A percentile compares a stretch with the other conserved stretches of the same genome.
Conservation (phyloP, 2,329 filamentous ascomycete genomes). For the Fusarium xyrophilum region DNA sequence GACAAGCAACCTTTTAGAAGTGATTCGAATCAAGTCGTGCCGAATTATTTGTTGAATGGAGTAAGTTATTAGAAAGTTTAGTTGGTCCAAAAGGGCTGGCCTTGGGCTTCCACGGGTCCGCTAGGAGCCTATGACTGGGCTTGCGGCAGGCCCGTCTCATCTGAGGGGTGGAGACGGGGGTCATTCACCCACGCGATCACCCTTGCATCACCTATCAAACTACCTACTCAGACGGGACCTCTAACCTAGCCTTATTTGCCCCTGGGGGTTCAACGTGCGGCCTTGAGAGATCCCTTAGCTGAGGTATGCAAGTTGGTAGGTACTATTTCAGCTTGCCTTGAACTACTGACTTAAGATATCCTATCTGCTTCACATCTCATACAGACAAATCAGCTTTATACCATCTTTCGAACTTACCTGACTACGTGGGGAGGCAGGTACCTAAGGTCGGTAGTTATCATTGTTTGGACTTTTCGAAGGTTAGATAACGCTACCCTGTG, state of each 20-base stretch:
- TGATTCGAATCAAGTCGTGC: slow-evolving; percentile 8
- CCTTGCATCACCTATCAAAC: slow-evolving; percentile 24
- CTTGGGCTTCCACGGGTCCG: neutral
- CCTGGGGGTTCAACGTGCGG: neutral
- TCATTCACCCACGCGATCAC: slow-evolving; percentile 35
- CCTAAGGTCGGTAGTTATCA: too few relatives aligned
- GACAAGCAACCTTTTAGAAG: neutral
- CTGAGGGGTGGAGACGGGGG: slow-evolving; percentile 27
- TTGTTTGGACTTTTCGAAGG: neutral
- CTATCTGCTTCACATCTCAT: neutral
- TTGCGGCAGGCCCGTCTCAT: slow-evolving; percentile 8
- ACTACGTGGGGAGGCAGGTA: neutral
- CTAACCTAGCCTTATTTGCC: neutral
- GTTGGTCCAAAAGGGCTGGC: slow-evolving; percentile 10
- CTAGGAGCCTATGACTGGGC: slow-evolving; percentile 7
- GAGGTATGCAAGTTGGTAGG: neutral
- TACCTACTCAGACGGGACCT: neutral
- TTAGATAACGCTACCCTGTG: neutral
- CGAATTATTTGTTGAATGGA: neutral
- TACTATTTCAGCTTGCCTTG: neutral
- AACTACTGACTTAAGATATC: neutral
- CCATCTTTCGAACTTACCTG: neutral
- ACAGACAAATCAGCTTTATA: neutral
- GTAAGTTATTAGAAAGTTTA: slow-evolving; percentile 3
- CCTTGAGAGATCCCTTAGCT: neutral